These are phyloP conservation scores for Neolentinus lepideus DNA, from an alignment of 1,284 basidiomycete species.

Conservation along the genomic window DNA sequence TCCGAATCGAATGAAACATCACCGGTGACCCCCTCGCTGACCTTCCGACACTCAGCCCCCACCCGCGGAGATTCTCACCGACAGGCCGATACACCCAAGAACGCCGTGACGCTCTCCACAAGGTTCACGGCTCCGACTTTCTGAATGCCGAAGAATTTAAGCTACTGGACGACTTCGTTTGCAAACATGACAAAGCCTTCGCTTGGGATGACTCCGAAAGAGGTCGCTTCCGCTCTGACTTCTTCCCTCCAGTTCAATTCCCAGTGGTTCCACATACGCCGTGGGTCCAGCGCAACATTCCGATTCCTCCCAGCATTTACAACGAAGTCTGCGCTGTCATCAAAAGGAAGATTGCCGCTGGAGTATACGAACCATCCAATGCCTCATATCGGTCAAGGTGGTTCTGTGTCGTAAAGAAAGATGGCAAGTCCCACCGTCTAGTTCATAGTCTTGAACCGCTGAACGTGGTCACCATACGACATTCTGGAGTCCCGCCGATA, in stretches of 20 bases:
- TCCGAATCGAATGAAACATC: no score
- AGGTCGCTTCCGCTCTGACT: constrained; percentile 15
- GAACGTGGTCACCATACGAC: constrained; percentile 26
- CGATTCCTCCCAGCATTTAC: constrained; percentile 21
- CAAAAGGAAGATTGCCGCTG: constrained; percentile 21
- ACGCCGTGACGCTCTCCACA: neutral
- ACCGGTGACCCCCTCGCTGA: no score
- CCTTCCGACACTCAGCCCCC: no score
- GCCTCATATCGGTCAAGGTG: no score
- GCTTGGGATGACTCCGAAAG: constrained; percentile 23
- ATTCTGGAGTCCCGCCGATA: constrained; percentile 24
- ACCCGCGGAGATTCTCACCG: no score
- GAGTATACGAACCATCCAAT: constrained; percentile 28
- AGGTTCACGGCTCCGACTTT: constrained; percentile 15
- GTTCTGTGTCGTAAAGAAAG: constrained; percentile 15
- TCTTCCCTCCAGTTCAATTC: constrained; percentile 18
- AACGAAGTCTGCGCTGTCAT: constrained; percentile 24
- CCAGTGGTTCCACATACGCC: no score
- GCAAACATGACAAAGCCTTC: constrained; percentile 22
- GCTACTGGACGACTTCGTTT: constrained; percentile 25
- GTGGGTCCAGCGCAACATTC: constrained; percentile 19
- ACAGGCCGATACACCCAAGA: constrained; percentile 21
- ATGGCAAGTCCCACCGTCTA: constrained; percentile 12
- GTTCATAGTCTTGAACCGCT: constrained; percentile 26
- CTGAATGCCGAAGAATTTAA: constrained; percentile 21